Percentiles rank a stretch among this genome's conserved stretches.
Evolutionary conservation across 23 red algal species (phyloP).

Genomic region (Pyropia haitanensis): DNA sequence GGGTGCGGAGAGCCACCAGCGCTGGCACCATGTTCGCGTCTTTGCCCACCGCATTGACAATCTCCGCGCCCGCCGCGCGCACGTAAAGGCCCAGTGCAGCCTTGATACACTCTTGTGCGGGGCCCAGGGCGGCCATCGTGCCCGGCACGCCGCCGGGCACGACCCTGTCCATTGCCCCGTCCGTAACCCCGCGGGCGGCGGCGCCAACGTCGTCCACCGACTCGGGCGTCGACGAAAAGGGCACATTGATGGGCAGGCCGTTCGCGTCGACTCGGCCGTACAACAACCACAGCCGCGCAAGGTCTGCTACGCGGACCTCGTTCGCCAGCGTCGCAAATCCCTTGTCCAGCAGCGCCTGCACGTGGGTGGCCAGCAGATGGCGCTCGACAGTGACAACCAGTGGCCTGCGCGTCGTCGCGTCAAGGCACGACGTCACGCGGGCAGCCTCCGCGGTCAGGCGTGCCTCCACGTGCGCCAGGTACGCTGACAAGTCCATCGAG

Average conservation of each 20-base stretch:
- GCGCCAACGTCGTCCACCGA: too few species aligned
- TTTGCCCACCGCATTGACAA: slow-evolving; percentile 63
- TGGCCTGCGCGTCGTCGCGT: slow-evolving; percentile 31
- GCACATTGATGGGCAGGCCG: slow-evolving; percentile 21
- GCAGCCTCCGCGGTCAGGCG: slow-evolving; percentile 52
- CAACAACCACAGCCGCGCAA: slow-evolving; percentile 3
- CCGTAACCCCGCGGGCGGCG: too few species aligned
- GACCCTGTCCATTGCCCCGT: too few species aligned
- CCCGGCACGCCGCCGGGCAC: too few species aligned
- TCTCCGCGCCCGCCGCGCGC: slow-evolving; percentile 46
- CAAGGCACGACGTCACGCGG: slow-evolving; percentile 29
- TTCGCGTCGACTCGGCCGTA: too few species aligned
- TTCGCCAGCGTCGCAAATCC: slow-evolving; percentile 80
- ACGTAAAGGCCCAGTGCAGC: slow-evolving; percentile 49
- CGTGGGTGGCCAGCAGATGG: slow-evolving; percentile 40
- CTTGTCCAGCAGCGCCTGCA: slow-evolving; percentile 42
- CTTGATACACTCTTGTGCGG: slow-evolving; percentile 47
- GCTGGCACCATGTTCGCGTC: slow-evolving; percentile 81
- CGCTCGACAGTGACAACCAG: slow-evolving; percentile 65
- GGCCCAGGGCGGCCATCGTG: slow-evolving; percentile 12
- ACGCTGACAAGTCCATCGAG: slow-evolving; percentile 30
- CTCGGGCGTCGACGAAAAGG: slow-evolving; percentile 1
- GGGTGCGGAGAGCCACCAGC: slow-evolving; percentile 50
- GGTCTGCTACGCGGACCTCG: slow-evolving; percentile 47
- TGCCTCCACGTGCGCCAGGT: slow-evolving; percentile 67